Percentiles rank a stretch among this genome's conserved stretches.
These are phyloP conservation scores for Pleodorina starrii DNA, from an alignment of 139 green algal species.

Conservation along the genomic window DNA sequence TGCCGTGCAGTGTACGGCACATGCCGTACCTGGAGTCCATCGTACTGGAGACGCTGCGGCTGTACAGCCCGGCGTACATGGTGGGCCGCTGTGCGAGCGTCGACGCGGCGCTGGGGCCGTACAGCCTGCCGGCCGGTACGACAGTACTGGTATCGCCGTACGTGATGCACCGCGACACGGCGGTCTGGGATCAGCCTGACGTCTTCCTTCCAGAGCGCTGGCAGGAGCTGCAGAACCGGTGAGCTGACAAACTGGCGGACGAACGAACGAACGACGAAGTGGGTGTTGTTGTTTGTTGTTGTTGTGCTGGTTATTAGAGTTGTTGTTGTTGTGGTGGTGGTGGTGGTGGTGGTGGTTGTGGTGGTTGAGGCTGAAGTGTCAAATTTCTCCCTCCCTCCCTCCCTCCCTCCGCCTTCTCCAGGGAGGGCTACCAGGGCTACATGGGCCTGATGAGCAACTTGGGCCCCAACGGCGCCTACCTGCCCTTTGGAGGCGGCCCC, in stretches of 20 bases:
- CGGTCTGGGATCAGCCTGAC: conserved; percentile 10
- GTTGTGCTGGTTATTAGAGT: no score
- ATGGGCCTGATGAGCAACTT: conserved; percentile 64
- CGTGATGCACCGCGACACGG: conserved; percentile 83
- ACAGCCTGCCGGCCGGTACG: conserved; percentile 68
- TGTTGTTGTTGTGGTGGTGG: no score
- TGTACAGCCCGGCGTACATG: conserved; percentile 91
- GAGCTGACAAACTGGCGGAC: no score
- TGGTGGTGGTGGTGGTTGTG: no score
- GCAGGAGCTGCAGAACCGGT: conserved; percentile 63
- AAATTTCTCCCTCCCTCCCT: no score
- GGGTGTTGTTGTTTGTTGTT: no score
- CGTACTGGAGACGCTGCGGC: conserved; percentile 87
- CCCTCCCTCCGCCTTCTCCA: not conserved
- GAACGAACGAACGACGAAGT: no score
- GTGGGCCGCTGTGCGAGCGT: conserved; percentile 85
- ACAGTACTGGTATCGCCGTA: conserved; percentile 85
- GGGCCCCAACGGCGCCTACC: conserved; percentile 77
- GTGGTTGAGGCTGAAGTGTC: no score
- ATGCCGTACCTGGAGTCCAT: conserved; percentile 77
- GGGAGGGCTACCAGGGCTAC: conserved; percentile 41
- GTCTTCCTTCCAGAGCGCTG: conserved; percentile 83
- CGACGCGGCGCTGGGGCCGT: conserved; percentile 61
- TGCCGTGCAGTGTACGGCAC: conserved; percentile 28
- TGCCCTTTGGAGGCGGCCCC: conserved; percentile 87